Evolutionary conservation across 345 rosid genomes (phyloP), one percentile per base, ranked within the genome.

Genomic region (Gossypium arboreum): DNA sequence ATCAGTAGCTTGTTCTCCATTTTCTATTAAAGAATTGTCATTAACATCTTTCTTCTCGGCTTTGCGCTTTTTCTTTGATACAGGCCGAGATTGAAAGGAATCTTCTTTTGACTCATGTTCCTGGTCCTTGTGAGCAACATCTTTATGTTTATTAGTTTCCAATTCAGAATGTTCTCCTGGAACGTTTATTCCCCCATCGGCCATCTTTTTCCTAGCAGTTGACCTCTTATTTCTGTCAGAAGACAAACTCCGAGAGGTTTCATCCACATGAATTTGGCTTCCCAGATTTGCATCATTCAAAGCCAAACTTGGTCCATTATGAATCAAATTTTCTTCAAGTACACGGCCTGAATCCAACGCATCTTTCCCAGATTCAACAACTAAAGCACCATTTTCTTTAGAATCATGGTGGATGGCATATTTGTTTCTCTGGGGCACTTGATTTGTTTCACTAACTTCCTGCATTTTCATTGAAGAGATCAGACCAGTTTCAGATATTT

Each of bases 401-500:
- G 50, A 45, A 83, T 57, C 55, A 80, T 43, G 78, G 55, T 79
- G 34, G 12, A 60, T 43, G 55, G 12, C 68, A 76, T 50, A 68
- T 25, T 52, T 51, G 0, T 17, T 74, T 78, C 57, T 34, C 39
- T 22, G 44, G 34, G 12, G 44, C 41, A 78, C 80, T 73, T 47
- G 11, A 58, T 68, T 44, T 59, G 20, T 65, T 73, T 80, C 61
- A 56, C 74, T 71, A 71, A 44, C 73, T 77, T 76, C 86, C 6
- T 56, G 65, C 55, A 80, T 76, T 56, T 84, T 83, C 73, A 61
- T 77, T 10, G 55, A 45, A 78, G 82, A 74, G 58, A 70, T 45
- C 4, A n/a, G 59, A 65, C 52, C 61, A 61, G 75, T 78, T 63
- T 86, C 79, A 54, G 86, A 67, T 71, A 43, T 48, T 57, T 50